A percentile compares a stretch with the other conserved stretches of the same genome.
Evolutionary conservation across 441 rosid genomes (phyloP).

Genomic region (Erodium trifolium): DNA sequence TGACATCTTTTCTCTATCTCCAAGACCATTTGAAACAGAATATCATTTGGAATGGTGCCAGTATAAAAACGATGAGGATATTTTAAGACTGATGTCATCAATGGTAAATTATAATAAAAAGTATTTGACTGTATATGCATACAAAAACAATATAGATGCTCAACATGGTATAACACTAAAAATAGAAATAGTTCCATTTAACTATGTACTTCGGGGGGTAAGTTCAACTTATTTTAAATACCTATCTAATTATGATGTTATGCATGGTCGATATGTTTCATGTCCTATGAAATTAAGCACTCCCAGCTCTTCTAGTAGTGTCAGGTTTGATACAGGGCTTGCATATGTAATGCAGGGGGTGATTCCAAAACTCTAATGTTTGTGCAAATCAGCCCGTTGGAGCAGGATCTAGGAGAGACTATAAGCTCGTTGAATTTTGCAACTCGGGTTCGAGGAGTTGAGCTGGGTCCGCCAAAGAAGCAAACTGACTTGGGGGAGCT

Average conservation of each 20-base stretch:
- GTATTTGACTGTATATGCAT: too few species aligned
- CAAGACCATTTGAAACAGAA: not conserved
- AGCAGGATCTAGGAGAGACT: conserved; percentile 76
- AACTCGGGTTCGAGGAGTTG: conserved; percentile 87
- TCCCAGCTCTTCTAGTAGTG: not conserved
- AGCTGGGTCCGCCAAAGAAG: conserved; percentile 84
- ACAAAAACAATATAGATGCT: too few species aligned
- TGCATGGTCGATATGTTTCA: not conserved
- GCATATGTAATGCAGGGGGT: conserved; percentile 51
- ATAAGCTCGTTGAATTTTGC: conserved; percentile 90
- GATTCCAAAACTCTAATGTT: conserved; percentile 95
- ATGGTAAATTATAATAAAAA: not conserved
- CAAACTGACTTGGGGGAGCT: conserved; percentile 68
- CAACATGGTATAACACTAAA: too few species aligned
- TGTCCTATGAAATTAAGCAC: not conserved
- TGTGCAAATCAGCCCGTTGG: conserved; percentile 88
- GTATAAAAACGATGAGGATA: not conserved
- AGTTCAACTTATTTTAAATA: conserved; percentile 3
- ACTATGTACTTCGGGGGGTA: not conserved
- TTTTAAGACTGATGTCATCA: not conserved
- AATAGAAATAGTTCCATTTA: not conserved
- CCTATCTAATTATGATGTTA: not conserved
- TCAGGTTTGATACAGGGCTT: conserved; percentile 15
- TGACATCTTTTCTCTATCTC: not conserved
- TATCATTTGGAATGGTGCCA: not conserved